Evolutionary conservation across 1,139 yeast genomes (phyloP), one percentile per base, ranked within the genome.

Genomic region (Geotrichum histeridarum): DNA sequence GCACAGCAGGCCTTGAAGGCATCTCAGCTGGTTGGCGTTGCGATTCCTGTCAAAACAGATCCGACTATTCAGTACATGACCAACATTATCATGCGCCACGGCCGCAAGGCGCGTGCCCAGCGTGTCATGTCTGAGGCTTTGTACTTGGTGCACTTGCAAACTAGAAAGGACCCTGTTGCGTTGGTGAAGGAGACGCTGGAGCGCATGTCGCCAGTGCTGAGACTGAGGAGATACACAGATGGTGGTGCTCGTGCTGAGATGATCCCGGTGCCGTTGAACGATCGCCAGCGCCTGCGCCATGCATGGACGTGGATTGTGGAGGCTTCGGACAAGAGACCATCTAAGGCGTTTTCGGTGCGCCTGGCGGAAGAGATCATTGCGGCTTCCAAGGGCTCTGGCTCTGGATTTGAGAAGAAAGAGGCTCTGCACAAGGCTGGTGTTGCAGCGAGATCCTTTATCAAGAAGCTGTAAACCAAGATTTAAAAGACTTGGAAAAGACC

Each of bases 231-330:
- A 27, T 81, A 83, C 66, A 84, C 85, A 60, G 89, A 95, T 5
- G 95, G 95, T 60, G 84, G 84, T 58, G 96, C 97, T 42, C 87
- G 91, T 67, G 85, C 85, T 58, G 80, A 69, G 58, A 78, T 83
- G 49, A 85, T 89, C 48, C 99, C 99, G 3, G 82, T 80, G 48
- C 96, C 98, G 11, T 76, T 91, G 66, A 83, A 80, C 53, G 82
- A 82, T 67, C 84, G 89, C 71, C 96, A 90, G 71, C 80, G 98
- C 70, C 75, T 83, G 63, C 81, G 96, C 71, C 82, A 80, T 65
- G 96, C 98, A 2, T 86, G 94, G 76, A 72, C 76, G 59, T 93
- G 98, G 98, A 85, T 93, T 50, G 73, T 90, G 56, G 96, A 89
- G 57, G 90, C 95, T 18, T 81, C 95, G 32, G 78, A 81, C 55